Percentiles rank a stretch among this genome's conserved stretches.
These are phyloP conservation scores for Solanum chiquidenum DNA, from an alignment of 257 asterid genomes.

Conservation along the genomic window DNA sequence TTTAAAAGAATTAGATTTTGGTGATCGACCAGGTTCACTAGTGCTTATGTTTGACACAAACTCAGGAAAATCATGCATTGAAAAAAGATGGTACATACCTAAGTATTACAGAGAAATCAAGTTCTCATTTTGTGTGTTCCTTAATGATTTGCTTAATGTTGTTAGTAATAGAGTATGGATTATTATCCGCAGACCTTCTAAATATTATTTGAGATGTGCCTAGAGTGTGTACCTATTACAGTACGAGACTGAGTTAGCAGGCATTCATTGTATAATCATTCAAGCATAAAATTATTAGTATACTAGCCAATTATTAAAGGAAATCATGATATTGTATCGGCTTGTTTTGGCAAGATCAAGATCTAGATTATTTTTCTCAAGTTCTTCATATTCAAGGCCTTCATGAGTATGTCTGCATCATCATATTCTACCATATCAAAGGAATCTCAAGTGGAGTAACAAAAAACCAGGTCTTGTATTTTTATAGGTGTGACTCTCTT, in stretches of 20 bases:
- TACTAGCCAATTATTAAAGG: no score
- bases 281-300: no score
- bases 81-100: background rate
- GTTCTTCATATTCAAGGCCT: no score
- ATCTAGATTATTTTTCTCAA: no score
- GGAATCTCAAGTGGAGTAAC: background rate
- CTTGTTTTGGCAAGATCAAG: background rate
- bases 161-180: no score
- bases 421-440: background rate
- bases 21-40: background rate
- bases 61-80: background rate
- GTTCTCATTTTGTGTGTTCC: background rate
- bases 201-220: no score
- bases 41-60: no score
- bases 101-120: background rate
- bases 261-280: no score
- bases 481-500: no score
- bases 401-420: background rate
- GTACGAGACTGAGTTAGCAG: background rate
- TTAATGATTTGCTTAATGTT: no score
- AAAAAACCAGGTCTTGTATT: background rate
- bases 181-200: no score
- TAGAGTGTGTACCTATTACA: background rate
- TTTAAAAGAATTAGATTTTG: no score
- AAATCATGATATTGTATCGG: background rate